These are phyloP conservation scores for Rhodotorula sp. DNA, from an alignment of 1,284 basidiomycete species.

Conservation along the genomic window DNA sequence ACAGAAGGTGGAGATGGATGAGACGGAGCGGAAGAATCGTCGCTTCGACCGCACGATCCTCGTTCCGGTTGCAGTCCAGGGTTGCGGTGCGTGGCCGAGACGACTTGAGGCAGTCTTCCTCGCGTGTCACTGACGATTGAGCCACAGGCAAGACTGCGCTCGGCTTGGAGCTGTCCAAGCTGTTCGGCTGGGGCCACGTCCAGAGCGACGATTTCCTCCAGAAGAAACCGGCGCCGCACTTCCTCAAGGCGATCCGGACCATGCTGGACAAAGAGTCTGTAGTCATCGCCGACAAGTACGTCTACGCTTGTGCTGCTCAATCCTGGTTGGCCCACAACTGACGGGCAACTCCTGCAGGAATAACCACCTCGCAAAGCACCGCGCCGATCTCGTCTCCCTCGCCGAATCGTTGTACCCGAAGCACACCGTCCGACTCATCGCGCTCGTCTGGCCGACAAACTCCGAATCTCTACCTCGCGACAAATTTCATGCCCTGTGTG, in stretches of 20 bases:
- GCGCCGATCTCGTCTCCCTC: slow-evolving; percentile 60
- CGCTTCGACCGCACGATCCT: slow-evolving; percentile 57
- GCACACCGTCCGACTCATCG: slow-evolving; percentile 67
- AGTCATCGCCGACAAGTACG: slow-evolving; percentile 86
- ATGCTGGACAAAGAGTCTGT: slow-evolving; percentile 66
- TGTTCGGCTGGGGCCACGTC: slow-evolving; percentile 82
- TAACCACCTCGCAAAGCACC: slow-evolving; percentile 80
- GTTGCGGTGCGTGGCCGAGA: slow-evolving; percentile 67
- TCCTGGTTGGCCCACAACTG: background rate
- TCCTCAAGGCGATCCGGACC: slow-evolving; percentile 70
- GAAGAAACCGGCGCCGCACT: slow-evolving; percentile 75
- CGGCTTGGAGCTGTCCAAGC: slow-evolving; percentile 69
- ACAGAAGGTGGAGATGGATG: slow-evolving; percentile 31
- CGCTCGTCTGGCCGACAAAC: slow-evolving; percentile 71
- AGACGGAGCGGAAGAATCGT: slow-evolving; percentile 33
- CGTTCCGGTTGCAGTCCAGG: slow-evolving; percentile 85
- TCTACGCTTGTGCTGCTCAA: background rate
- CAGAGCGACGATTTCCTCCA: slow-evolving; percentile 86
- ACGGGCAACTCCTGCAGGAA: slow-evolving; percentile 59
- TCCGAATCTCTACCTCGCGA: slow-evolving; percentile 56
- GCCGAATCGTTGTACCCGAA: slow-evolving; percentile 37
- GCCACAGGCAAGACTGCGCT: slow-evolving; percentile 82
- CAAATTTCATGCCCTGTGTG: slow-evolving; percentile 68
- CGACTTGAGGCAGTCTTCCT: background rate
- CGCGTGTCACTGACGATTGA: background rate